Base-by-base conservation (phyloP, 2,329 filamentous ascomycete genomes). In the Proliferodiscus dingleyae region DNA sequence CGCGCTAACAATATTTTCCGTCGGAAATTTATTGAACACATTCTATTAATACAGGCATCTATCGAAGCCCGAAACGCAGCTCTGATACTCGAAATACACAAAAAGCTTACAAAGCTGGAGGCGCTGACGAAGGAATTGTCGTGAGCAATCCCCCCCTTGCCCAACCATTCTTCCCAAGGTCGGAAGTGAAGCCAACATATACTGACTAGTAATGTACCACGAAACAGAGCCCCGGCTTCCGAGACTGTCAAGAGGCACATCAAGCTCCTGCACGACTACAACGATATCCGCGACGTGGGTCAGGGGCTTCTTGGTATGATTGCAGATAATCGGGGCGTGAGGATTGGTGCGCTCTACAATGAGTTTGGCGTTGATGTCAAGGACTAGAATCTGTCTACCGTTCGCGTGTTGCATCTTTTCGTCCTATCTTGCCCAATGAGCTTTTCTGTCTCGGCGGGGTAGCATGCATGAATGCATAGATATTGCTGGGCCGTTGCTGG, bases 281-380 rank as follows among this genome's bases (percentile, higher is more conserved):
- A 87, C 56, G 82, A 85, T 61, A 78, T 86, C 55, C 80, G 81
- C 51, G 83, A 87, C 61, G 69, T 84, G 6, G 83, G 77, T 0
- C 75, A 81, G 57, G 82, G 81, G 0, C 59, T 87, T 23, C 73
- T 86, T 65, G 81, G 80, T 0, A 64, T 87, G 56, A 78, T 87
- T 61, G 83, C 83, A 3, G 83, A 87, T 47, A 71, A 74, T 50
- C 67, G 80, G 33, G 80, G 80, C 7, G 70, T 78, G 36, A 51
- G 61, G 40, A 55, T 64, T 37, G 53, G 59, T 6, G 59, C 62
- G n/a, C 43, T 64, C 18, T 64, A 64, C 56, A 59, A 55, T 30
- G 61, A 64, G 45, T 64, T 64, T 52, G 62, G 62, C 2, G 58
- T 64, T 46, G 58, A 46, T 26, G 37, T 59, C 34, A 57, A 58